Percentiles rank a stretch among this genome's conserved stretches.
Conservation (phyloP, 495 filamentous ascomycete genomes). For the Tuber magnatum region DNA sequence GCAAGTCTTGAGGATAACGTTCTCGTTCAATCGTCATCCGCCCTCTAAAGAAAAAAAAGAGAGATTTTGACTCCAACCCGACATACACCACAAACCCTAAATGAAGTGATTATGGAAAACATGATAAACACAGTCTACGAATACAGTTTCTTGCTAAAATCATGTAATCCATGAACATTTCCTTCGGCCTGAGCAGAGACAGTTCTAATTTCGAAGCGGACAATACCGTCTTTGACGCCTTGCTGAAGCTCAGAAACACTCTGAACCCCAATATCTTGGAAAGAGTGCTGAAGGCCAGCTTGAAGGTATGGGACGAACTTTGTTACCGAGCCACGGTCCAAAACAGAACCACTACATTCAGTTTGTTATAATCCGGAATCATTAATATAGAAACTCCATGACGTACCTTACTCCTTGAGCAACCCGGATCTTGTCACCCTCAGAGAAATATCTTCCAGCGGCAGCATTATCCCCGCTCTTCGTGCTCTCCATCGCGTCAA, state of each 20-base stretch:
- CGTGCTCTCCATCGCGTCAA: slow-evolving; percentile 99
- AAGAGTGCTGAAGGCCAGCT: slow-evolving; percentile 89
- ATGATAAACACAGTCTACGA: slow-evolving; percentile 50
- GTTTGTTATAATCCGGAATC: slow-evolving; percentile 29
- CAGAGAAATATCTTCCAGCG: slow-evolving; percentile 96
- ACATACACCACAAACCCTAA: slow-evolving; percentile 21
- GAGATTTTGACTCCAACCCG: neutral
- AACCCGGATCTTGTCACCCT: slow-evolving; percentile 87
- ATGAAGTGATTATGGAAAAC: slow-evolving; percentile 1
- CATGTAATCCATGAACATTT: slow-evolving; percentile 90
- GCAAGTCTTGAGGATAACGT: neutral
- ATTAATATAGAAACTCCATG: slow-evolving; percentile 26
- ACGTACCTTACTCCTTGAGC: slow-evolving; percentile 78
- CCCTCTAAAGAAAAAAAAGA: neutral
- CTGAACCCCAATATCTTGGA: slow-evolving; percentile 87
- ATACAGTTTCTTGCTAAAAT: slow-evolving; percentile 99
- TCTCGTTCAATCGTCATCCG: neutral
- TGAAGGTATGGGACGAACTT: slow-evolving; percentile 95
- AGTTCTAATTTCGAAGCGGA: slow-evolving; percentile 89
- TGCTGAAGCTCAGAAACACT: slow-evolving; percentile 70
- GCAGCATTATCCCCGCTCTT: slow-evolving; percentile 92
- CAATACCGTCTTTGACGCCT: slow-evolving; percentile 64
- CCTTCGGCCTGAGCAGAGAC: slow-evolving; percentile 93
- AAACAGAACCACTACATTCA: slow-evolving; percentile 50
- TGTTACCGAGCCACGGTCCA: slow-evolving; percentile 70